Conservation (phyloP, 2,329 filamentous ascomycete species). For the Sodiomyces alkalinus region DNA sequence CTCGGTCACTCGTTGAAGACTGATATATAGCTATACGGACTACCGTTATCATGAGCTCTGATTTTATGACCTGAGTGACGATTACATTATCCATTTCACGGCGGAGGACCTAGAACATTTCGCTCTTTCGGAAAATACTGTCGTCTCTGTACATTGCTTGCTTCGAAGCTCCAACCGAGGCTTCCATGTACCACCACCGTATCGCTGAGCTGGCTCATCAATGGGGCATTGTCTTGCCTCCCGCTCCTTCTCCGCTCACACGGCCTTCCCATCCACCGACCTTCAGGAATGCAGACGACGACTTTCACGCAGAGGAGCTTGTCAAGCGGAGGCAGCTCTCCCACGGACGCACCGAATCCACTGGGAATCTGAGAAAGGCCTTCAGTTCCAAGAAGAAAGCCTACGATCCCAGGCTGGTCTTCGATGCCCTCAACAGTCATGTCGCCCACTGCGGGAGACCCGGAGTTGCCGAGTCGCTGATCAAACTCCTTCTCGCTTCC, state of each 20-base stretch:
- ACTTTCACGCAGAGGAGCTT: constrained; percentile 36
- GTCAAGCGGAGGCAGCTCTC: constrained; percentile 27
- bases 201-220: constrained; percentile 33
- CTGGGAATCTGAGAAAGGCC: constrained; percentile 19
- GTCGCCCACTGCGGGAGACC: constrained; percentile 33
- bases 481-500: constrained; percentile 29
- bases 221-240: constrained; percentile 30
- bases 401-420: constrained; percentile 37
- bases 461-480: constrained; percentile 39
- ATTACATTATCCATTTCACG: too few species aligned
- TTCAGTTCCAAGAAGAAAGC: constrained; percentile 32
- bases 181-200: too few species aligned
- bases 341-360: constrained; percentile 15
- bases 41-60: too few species aligned
- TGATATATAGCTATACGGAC: too few species aligned
- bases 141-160: too few species aligned
- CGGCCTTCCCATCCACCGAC: constrained; percentile 26
- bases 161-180: too few species aligned
- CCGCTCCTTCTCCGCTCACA: constrained; percentile 21
- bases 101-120: too few species aligned
- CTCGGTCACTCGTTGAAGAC: too few species aligned
- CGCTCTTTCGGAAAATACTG: too few species aligned
- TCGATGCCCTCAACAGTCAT: constrained; percentile 33
- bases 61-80: too few species aligned
- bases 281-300: constrained; percentile 31